Evolutionary conservation across 768 basidiomycete species (phyloP), one percentile per base, ranked within the genome.

Genomic region (Kwoniella dejecticola): DNA sequence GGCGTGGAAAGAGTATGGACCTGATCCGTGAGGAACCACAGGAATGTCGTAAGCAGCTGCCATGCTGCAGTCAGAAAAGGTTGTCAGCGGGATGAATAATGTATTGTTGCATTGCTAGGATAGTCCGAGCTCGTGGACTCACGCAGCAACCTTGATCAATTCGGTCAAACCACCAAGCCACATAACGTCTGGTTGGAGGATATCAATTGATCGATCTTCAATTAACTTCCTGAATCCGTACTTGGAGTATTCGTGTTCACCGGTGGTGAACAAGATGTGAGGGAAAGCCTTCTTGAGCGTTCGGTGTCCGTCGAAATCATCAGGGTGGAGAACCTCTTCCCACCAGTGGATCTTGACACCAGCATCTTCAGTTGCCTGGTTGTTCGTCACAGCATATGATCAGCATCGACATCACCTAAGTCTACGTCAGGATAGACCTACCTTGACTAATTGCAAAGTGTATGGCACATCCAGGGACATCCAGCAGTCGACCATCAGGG

Each of bases 11-110:
- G 79, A 81, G 75, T 83, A 83, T 24, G 81, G 81, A 11, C 83
- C 82, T 12, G 79, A 81, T 30, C 82, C 83, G 68, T 83, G 82
- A 6, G 82, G 82, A 17, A 83, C 81, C 45, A 83, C 81, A 24
- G 82, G 82, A 46, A 83, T 81, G 66, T 83, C 82, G 67, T 83
- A 82, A 13, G 81, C 82, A 2, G 79, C 75, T 1, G 81, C 81
- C 67, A 80, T 79, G 27, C 62, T 68, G 46, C 19, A n/a, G 8
- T 38, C 17, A 38, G 36, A 8, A 8, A 38, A 36, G 21, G 24
- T 33, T 17, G 31, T 15, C n/a, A 27, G 8, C 11, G 27, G 48
- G 11, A 26, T 21, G 36, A 38, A 38, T 8, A 8, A 38, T 38
- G 8, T 8, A 6, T 38, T 36, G 38, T 21, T 4, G 42, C 40